Base-by-base conservation (phyloP, 129 eudicot species). In the Heracleum sosnowskyi region DNA sequence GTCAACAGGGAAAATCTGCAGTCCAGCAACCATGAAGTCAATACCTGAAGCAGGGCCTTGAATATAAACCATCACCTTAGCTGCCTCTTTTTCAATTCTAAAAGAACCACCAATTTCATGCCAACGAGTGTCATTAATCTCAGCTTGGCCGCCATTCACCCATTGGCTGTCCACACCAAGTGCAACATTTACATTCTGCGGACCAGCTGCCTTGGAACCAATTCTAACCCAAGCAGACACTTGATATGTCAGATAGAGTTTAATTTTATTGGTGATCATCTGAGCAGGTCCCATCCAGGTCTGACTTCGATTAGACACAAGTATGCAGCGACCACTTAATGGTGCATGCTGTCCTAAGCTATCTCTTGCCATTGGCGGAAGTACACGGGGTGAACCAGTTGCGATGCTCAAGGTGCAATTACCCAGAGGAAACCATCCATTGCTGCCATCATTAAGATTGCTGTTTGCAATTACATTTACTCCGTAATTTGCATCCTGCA, bases 281-380 rank as follows among this genome's bases (percentile, higher is more conserved):
- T 91, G 98, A 57, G 98, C 97, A 3, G 98, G 98, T 80, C 98
- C 98, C 97, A 94, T 94, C 98, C 98, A 94, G 39, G 83, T 89
- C 83, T 94, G 92, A 41, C 92, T 91, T 28, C 98, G 93, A 33
- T 90, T 94, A 36, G 86, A 87, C 51, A 86, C 90, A 80, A 76
- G 87, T 63, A 94, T 88, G 80, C 85, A 90, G 46, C 92, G 90
- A 31, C 97, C 97, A 71, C 92, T 89, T 83, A 91, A 49, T 34
- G 91, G 89, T 79, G 84, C 87, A 40, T 88, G 90, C 17, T 84
- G 79, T 37, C 93, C 97, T 18, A 91, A 88, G 40, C 92, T 85
- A 60, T 88, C 98, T 78, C 85, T 35, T 11, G 96, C 98, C 86
- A 91, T 88, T 24, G 97, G 92, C 74, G 98, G 98, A 51, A 89